Conservation (phyloP, 2,329 filamentous ascomycete species). For the Simplicillium aogashimaense region DNA sequence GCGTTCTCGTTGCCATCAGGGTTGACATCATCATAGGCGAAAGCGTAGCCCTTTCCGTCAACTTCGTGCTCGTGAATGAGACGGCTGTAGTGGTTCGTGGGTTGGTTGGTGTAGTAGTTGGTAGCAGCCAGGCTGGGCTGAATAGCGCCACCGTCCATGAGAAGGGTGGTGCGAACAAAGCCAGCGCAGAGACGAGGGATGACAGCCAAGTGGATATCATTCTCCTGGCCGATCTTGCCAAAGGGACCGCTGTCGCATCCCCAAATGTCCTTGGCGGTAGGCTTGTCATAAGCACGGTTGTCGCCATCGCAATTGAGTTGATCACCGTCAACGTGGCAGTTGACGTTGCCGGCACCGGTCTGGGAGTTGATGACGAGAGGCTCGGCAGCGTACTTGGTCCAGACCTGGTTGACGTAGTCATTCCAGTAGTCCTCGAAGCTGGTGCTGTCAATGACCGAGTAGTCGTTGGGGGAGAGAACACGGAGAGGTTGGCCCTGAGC, state of each 20-base stretch:
- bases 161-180: conserved; percentile 36
- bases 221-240: conserved; percentile 16
- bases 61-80: conserved; percentile 50
- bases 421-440: conserved; percentile 32
- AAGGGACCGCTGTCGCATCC: conserved; percentile 41
- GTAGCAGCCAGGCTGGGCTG: conserved; percentile 28
- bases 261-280: conserved; percentile 35
- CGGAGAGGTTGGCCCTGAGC: conserved; percentile 27
- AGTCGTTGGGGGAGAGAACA: conserved; percentile 33
- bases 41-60: conserved; percentile 53
- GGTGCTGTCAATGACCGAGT: conserved; percentile 20
- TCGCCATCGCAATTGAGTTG: conserved; percentile 30
- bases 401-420: conserved; percentile 35
- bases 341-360: conserved; percentile 20
- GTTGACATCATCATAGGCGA: conserved; percentile 60
- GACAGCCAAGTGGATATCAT: conserved; percentile 28
- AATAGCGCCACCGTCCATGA: conserved; percentile 33
- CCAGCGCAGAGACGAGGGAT: conserved; percentile 40
- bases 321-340: conserved; percentile 25
- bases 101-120: conserved; percentile 33
- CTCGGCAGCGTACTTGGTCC: conserved; percentile 26
- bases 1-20: conserved; percentile 42
- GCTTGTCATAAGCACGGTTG: conserved; percentile 31
- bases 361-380: conserved; percentile 34
- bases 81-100: conserved; percentile 46